phyloP scores from a whole-genome alignment of 2,329 filamentous ascomycete genomes.

The Xylaria sp. region DNA sequence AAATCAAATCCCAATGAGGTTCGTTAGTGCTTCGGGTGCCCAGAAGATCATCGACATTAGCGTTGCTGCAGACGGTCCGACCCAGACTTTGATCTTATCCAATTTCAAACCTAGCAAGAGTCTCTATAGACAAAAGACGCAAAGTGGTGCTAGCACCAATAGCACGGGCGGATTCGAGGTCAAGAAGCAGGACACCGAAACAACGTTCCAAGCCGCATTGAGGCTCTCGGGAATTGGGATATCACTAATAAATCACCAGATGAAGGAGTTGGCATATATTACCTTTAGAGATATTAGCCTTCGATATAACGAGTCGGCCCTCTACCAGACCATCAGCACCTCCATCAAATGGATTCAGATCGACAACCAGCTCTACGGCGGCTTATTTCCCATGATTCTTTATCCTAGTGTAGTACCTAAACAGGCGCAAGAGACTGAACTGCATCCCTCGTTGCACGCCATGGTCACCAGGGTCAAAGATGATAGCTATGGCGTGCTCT shows the following conservation, averaged over 20 bases:
- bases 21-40: constrained; percentile 69
- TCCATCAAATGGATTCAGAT: constrained; percentile 99
- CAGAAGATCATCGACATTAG: constrained; percentile 96
- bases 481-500: constrained; percentile 95
- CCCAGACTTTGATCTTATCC: constrained; percentile 89
- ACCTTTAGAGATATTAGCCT: constrained; percentile 91
- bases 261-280: constrained; percentile 91
- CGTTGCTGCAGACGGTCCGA: constrained; percentile 92
- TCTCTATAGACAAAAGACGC: constrained; percentile 72
- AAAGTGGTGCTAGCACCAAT: constrained; percentile 57
- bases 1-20: constrained; percentile 92
- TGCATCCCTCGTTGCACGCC: constrained; percentile 90
- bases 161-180: constrained; percentile 82
- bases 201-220: constrained; percentile 88
- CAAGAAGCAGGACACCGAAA: constrained; percentile 85
- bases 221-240: constrained; percentile 89
- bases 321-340: constrained; percentile 89
- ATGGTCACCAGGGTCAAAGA: constrained; percentile 96
- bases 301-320: constrained; percentile 88
- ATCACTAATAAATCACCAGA: constrained; percentile 88
- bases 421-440: constrained; percentile 93
- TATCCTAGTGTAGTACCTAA: constrained; percentile 98
- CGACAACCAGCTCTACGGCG: constrained; percentile 97
- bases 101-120: constrained; percentile 95
- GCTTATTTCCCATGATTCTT: constrained; percentile 95